Evolutionary conservation across 345 rosid species (phyloP).

Genomic region (Rubroshorea leprosula): DNA sequence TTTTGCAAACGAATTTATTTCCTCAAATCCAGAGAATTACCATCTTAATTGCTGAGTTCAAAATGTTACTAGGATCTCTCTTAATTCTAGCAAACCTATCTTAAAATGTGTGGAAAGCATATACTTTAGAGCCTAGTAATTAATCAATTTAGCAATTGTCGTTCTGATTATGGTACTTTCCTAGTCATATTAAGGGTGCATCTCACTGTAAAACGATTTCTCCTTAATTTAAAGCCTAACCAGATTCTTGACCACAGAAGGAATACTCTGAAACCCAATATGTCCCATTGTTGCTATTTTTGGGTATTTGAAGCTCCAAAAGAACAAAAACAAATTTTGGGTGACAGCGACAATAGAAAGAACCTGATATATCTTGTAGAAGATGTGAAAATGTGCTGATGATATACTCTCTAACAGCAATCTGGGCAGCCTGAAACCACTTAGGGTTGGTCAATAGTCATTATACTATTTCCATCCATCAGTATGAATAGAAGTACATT

Average conservation of each 20-base stretch:
- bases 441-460: conserved; percentile 23
- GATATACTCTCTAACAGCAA: conserved; percentile 61
- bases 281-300: conserved; percentile 1
- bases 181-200: too few relatives aligned
- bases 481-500: too few relatives aligned
- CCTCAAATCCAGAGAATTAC: too few relatives aligned
- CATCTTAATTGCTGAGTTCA: too few relatives aligned
- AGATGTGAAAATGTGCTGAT: conserved; percentile 60
- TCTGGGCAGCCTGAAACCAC: conserved; percentile 72
- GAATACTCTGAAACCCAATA: background rate
- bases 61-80: too few relatives aligned
- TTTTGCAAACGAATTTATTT: too few relatives aligned
- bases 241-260: background rate
- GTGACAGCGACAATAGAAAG: conserved; percentile 14
- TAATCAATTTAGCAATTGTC: too few relatives aligned
- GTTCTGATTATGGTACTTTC: too few relatives aligned
- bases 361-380: conserved; percentile 81
- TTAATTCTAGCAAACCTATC: too few relatives aligned
- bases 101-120: too few relatives aligned
- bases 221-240: background rate
- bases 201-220: too few relatives aligned
- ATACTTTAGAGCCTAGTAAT: too few relatives aligned
- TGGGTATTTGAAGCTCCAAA: conserved; percentile 5
- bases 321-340: background rate
- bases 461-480: conserved; percentile 1